Base-by-base conservation (phyloP, 768 basidiomycete genomes). In the Coprinellus micaceus region DNA sequence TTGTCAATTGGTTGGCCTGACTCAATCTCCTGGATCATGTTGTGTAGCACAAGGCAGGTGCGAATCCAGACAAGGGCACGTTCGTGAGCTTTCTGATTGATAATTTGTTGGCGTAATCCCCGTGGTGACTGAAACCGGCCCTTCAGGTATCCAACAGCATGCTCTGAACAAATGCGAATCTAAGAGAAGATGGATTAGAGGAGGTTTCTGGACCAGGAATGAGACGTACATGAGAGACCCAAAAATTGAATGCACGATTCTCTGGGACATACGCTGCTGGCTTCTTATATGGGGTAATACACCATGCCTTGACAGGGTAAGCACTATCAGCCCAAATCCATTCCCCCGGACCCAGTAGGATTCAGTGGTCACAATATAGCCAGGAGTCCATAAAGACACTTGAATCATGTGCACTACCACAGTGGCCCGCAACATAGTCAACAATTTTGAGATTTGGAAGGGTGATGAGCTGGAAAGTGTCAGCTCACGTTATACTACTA, bases 101-200 rank as follows among this genome's bases (percentile, higher is more conserved):
- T 33, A 19, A 51, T 51, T 24, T 51, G 49, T 19, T 51, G 49
- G 1, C 67, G 65, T 4, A 77, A 65, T 9, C 64, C 61, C 50
- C 67, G 67, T 0, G 76, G 59, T 0, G 69, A 74, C 12, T 66
- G 65, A 57, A 75, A 76, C 4, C 70, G 64, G 0, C 76, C 76
- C 55, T 78, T 78, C 19, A 77, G 61, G 40, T 55, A 74, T 0
- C 75, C 74, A 29, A 77, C 71, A 9, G 71, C 63, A 66, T 77
- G 75, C 52, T 77, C 74, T 4, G 73, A 76, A 0, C 58, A 57
- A 12, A 78, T 68, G 17, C 69, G 67, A 1, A 76, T 41, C 52
- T 48, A 19, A 28, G 21, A 48, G 44, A 48, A 19, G 5, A 11
- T 48, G 47, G 9, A 45, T 26, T 13, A 48, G 21, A 22, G 6